Percentiles rank a stretch among this genome's conserved stretches.
These are phyloP conservation scores for Cystobasidiaceae sp. DNA, from an alignment of 1,284 basidiomycete species.

Conservation along the genomic window DNA sequence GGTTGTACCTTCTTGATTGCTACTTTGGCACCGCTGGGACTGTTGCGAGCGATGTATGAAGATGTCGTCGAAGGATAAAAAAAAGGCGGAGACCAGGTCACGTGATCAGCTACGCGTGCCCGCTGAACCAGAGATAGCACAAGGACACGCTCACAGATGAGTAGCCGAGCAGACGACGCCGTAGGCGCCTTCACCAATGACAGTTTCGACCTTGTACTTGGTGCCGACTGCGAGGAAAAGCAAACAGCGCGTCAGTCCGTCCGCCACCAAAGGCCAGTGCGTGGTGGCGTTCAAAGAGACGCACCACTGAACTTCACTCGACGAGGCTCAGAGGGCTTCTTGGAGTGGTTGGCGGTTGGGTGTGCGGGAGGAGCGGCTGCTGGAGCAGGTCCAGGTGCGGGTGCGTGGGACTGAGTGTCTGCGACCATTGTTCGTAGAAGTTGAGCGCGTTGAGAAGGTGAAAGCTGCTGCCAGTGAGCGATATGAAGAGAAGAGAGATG, in stretches of 20 bases:
- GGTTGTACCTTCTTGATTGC: constrained; percentile 63
- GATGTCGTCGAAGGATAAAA: neutral
- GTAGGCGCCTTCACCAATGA: constrained; percentile 51
- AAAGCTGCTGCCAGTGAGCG: neutral
- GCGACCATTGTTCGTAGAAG: neutral
- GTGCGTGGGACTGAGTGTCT: neutral
- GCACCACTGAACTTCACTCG: constrained; percentile 8
- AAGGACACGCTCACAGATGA: neutral
- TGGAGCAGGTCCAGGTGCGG: no score
- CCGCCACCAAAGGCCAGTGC: no score
- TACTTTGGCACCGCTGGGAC: constrained; percentile 46
- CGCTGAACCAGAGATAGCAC: neutral
- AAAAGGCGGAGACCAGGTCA: no score
- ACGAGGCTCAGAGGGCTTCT: neutral
- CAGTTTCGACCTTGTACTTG: constrained; percentile 44
- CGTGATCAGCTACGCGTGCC: no score
- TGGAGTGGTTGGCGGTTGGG: neutral
- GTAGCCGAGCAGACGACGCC: constrained; percentile 45
- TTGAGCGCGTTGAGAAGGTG: no score
- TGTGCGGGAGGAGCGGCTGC: neutral
- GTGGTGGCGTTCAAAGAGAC: no score
- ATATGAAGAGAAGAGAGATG: neutral
- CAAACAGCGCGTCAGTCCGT: neutral
- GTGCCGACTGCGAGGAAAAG: neutral
- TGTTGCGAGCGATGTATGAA: constrained; percentile 44